phyloP scores from a whole-genome alignment of 345 rosid genomes.

The Firmiana major region DNA sequence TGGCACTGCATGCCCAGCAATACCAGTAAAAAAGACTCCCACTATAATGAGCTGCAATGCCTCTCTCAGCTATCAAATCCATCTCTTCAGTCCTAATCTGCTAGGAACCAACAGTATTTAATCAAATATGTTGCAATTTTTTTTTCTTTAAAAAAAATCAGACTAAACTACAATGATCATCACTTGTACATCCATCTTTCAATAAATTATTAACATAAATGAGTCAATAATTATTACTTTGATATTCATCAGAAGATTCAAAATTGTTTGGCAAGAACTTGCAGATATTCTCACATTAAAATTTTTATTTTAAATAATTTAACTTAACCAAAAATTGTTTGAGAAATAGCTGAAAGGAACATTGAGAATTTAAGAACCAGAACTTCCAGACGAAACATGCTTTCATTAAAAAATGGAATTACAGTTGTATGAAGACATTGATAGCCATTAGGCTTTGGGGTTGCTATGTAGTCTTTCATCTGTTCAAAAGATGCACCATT shows the following conservation, averaged over 20 bases:
- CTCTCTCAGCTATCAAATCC: conserved; percentile 96
- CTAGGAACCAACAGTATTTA: conserved; percentile 5
- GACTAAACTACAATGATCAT: background rate
- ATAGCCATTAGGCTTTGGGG: conserved; percentile 97
- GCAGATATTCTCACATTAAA: background rate
- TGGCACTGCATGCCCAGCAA: conserved; percentile 67
- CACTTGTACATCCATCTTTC: background rate
- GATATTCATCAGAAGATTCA: background rate
- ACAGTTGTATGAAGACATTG: conserved; percentile 96
- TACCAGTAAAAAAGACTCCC: conserved; percentile 71
- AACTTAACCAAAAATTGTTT: background rate
- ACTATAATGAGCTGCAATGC: conserved; percentile 96
- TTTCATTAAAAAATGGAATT: conserved; percentile 84
- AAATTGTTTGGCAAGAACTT: background rate
- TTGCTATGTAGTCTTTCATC: conserved; percentile 98
- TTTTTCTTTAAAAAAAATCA: background rate
- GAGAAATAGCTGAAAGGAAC: background rate
- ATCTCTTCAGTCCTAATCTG: conserved; percentile 99
- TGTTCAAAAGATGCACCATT: conserved; percentile 29
- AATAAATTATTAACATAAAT: background rate
- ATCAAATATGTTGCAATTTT: background rate
- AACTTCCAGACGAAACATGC: conserved; percentile 85
- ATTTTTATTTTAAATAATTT: background rate
- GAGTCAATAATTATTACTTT: background rate
- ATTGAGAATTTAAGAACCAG: conserved; percentile 42